phyloP scores from a whole-genome alignment of 2,329 filamentous ascomycete genomes.

The Fusarium transvaalense region DNA sequence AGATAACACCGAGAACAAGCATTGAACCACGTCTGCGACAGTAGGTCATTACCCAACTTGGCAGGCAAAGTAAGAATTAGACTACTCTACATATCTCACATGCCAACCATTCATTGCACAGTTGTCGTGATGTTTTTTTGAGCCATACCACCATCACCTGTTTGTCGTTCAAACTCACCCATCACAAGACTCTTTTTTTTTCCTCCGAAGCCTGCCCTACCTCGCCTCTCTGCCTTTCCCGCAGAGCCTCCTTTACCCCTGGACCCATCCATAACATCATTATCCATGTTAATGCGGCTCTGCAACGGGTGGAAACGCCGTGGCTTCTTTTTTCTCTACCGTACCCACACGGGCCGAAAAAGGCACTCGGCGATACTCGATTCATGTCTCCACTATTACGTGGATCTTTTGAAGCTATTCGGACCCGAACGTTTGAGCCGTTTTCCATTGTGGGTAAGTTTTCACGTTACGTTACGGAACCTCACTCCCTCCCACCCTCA shows the following conservation, averaged over 20 bases:
- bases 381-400: conserved; percentile 15
- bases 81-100: background rate
- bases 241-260: conserved; percentile 33
- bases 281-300: conserved; percentile 34
- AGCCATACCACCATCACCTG: background rate
- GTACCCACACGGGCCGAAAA: conserved; percentile 38
- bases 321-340: background rate
- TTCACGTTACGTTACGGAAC: conserved; percentile 19
- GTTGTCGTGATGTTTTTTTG: background rate
- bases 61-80: background rate
- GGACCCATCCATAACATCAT: conserved; percentile 10
- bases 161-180: background rate
- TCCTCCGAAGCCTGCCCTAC: background rate
- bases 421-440: conserved; percentile 30
- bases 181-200: background rate
- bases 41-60: background rate
- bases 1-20: conserved; percentile 31
- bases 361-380: conserved; percentile 35
- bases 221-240: conserved; percentile 11
- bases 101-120: too few relatives aligned
- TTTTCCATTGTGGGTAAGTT: background rate
- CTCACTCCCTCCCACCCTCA: conserved; percentile 1
- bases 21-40: conserved; percentile 3
- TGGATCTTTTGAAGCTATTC: conserved; percentile 13
- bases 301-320: conserved; percentile 26